Conservation (phyloP, 768 basidiomycete genomes). For the Podaxis sp. region DNA sequence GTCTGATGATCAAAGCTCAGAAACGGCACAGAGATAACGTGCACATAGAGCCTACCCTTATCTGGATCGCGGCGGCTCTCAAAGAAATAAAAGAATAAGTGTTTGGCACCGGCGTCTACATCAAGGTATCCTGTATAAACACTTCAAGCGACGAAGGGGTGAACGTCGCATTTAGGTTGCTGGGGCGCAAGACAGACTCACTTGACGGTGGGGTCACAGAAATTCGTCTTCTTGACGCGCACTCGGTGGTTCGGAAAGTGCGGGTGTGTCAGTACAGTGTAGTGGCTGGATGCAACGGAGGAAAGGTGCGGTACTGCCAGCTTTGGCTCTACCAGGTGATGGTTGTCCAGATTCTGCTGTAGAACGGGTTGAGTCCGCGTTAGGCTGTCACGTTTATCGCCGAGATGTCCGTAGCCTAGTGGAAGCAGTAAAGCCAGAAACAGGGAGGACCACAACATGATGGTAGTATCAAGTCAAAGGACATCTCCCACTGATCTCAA, state of each 20-base stretch:
- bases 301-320: neutral
- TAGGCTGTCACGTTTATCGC: neutral
- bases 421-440: neutral
- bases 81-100: slow-evolving; percentile 81
- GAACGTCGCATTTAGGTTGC: neutral
- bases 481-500: neutral
- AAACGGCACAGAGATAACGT: neutral
- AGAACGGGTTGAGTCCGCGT: neutral
- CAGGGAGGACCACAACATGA: slow-evolving; percentile 8
- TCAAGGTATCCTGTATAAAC: slow-evolving; percentile 61
- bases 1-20: slow-evolving; percentile 27
- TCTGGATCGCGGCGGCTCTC: slow-evolving; percentile 64
- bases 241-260: slow-evolving; percentile 51
- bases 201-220: slow-evolving; percentile 61
- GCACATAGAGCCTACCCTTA: slow-evolving; percentile 25
- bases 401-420: slow-evolving; percentile 2
- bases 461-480: neutral
- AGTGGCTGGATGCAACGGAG: slow-evolving; percentile 19
- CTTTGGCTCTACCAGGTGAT: neutral
- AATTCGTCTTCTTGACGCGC: slow-evolving; percentile 55
- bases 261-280: slow-evolving; percentile 43
- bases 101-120: slow-evolving; percentile 51
- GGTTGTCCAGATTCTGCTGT: neutral
- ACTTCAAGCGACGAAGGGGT: neutral
- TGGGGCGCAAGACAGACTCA: slow-evolving; percentile 19